phyloP scores from a whole-genome alignment of 306 rosid species.

The Trichosanthes cucumerina region DNA sequence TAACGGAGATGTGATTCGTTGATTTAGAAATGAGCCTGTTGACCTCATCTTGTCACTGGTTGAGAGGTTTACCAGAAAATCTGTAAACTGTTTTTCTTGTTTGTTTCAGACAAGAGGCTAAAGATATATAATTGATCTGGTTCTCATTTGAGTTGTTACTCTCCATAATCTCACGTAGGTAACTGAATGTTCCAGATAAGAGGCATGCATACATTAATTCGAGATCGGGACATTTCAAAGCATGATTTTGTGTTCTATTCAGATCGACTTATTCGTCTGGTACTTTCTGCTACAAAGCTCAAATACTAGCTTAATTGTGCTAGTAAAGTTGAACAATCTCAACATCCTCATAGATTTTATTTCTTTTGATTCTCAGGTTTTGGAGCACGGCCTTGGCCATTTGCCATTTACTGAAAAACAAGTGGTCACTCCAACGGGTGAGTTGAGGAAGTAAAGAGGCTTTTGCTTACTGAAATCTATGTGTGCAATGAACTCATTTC shows the following conservation, averaged over 20 bases:
- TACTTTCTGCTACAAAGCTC: conserved; percentile 19
- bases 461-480: neutral
- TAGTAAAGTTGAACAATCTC: neutral
- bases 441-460: conserved; percentile 3
- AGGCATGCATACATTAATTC: conserved; percentile 95
- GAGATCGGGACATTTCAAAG: conserved; percentile 82
- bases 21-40: neutral
- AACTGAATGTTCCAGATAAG: conserved; percentile 56
- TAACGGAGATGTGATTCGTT: neutral
- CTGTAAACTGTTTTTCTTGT: neutral
- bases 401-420: conserved; percentile 96
- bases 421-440: conserved; percentile 91
- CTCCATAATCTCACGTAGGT: conserved; percentile 21
- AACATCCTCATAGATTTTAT: neutral
- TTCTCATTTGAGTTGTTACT: conserved; percentile 2
- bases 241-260: conserved; percentile 95
- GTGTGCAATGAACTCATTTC: neutral
- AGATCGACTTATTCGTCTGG: conserved; percentile 92
- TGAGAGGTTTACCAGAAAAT: neutral
- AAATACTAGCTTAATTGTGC: neutral
- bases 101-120: neutral
- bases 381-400: conserved; percentile 97
- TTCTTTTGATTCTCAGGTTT: conserved; percentile 50
- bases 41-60: neutral
- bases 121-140: neutral